Percentiles rank a stretch among this genome's conserved stretches.
Evolutionary conservation across 2,329 filamentous ascomycete species (phyloP).

Genomic region (Chaetomiaceae sp.): DNA sequence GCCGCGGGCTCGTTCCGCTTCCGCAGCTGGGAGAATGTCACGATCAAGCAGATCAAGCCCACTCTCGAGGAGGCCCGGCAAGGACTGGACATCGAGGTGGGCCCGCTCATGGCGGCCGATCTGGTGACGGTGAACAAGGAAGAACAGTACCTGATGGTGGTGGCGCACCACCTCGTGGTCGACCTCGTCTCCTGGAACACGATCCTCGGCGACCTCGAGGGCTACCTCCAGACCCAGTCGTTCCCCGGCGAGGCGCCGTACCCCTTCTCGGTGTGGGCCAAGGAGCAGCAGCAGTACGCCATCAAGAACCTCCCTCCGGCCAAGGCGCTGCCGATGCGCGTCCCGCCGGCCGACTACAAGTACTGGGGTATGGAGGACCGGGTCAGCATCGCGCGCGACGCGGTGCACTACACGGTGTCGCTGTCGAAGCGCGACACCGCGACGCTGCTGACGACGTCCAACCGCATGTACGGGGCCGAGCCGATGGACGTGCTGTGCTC

Average conservation of each 20-base stretch:
- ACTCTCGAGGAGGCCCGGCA: neutral
- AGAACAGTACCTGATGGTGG: neutral
- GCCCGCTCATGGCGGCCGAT: neutral
- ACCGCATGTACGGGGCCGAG: constrained; percentile 17
- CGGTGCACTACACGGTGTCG: constrained; percentile 12
- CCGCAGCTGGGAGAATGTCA: no score
- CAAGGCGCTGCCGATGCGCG: neutral
- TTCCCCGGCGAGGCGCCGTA: no score
- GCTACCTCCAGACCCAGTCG: no score
- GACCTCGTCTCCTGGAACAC: neutral
- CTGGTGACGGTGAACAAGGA: neutral
- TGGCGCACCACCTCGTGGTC: neutral
- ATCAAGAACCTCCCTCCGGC: constrained; percentile 15
- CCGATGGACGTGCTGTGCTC: neutral
- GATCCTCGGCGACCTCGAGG: neutral
- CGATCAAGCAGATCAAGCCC: neutral
- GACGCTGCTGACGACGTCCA: constrained; percentile 17
- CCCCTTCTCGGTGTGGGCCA: no score
- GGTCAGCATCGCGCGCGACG: constrained; percentile 15
- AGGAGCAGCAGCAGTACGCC: no score
- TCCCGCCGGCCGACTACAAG: constrained; percentile 7
- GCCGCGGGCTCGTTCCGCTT: constrained; percentile 1
- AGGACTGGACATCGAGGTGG: neutral
- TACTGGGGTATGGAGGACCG: constrained; percentile 26
- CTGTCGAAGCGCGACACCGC: constrained; percentile 34